Evolutionary conservation across 441 rosid genomes (phyloP).

Genomic region (Euphorbia corollata): DNA sequence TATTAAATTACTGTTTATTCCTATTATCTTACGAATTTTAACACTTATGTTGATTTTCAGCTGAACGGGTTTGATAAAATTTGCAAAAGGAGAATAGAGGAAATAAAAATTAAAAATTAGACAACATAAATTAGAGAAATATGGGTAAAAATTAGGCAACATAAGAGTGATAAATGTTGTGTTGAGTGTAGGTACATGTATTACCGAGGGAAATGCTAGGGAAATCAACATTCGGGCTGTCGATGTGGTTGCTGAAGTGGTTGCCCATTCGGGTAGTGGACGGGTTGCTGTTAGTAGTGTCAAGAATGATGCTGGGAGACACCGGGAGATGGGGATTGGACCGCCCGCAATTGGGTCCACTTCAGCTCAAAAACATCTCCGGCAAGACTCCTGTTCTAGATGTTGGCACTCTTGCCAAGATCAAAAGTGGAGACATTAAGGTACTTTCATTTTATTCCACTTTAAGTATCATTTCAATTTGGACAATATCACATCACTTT

Average conservation of each 20-base stretch:
- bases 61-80: too few species aligned
- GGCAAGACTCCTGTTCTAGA: conserved; percentile 90
- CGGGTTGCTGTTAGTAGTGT: conserved; percentile 46
- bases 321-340: conserved; percentile 53
- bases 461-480: neutral
- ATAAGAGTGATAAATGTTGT: too few species aligned
- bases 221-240: conserved; percentile 62
- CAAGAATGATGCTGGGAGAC: conserved; percentile 58
- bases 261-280: conserved; percentile 62
- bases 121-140: too few species aligned
- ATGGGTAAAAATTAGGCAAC: too few species aligned
- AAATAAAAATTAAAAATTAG: too few species aligned
- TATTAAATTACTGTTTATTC: too few species aligned
- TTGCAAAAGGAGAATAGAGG: too few species aligned
- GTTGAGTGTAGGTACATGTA: conserved; percentile 55
- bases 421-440: conserved; percentile 69
- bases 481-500: conserved; percentile 21
- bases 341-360: conserved; percentile 70
- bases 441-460: conserved; percentile 28
- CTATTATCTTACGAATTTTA: too few species aligned
- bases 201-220: conserved; percentile 86
- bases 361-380: conserved; percentile 52
- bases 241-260: conserved; percentile 74
- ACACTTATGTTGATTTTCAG: too few species aligned
- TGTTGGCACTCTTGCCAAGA: conserved; percentile 64